Evolutionary conservation across 805 yeast species (phyloP).

Genomic region (Isabelozyma gotoi): DNA sequence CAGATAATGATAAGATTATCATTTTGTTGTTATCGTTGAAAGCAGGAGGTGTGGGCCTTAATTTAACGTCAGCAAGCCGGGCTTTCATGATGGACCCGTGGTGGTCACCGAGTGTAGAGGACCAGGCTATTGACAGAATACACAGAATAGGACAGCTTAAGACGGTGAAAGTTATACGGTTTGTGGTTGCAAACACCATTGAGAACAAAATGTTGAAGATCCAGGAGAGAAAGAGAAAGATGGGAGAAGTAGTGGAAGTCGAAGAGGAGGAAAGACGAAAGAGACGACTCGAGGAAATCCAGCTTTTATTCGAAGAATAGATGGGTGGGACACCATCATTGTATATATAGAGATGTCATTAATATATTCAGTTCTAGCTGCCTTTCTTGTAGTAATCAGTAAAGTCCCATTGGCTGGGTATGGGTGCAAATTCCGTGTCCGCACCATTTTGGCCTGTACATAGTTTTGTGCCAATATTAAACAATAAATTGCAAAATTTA

Average conservation of each 20-base stretch:
- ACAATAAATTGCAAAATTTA: not conserved
- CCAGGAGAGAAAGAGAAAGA: slow-evolving; percentile 78
- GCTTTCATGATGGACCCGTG: slow-evolving; percentile 95
- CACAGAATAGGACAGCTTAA: slow-evolving; percentile 86
- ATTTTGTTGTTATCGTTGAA: slow-evolving; percentile 73
- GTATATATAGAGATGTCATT: not conserved
- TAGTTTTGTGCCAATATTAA: not conserved
- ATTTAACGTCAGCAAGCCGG: slow-evolving; percentile 77
- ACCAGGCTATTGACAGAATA: slow-evolving; percentile 87
- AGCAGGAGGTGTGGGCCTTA: slow-evolving; percentile 94
- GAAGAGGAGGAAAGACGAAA: slow-evolving; percentile 73
- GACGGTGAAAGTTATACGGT: slow-evolving; percentile 72
- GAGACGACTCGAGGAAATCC: slow-evolving; percentile 70
- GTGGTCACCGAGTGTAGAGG: slow-evolving; percentile 94
- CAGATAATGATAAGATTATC: slow-evolving; percentile 28
- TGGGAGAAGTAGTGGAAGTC: slow-evolving; percentile 77
- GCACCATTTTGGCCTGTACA: not conserved
- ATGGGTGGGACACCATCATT: not conserved
- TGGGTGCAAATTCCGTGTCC: not conserved
- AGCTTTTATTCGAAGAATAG: slow-evolving; percentile 57
- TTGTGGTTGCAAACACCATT: slow-evolving; percentile 78
- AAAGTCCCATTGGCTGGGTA: not conserved
- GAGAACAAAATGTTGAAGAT: slow-evolving; percentile 87
- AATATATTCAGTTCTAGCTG: too few relatives aligned
- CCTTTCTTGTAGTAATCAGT: too few relatives aligned